Percentiles rank a stretch among this genome's conserved stretches.
Conservation (phyloP, 257 asterid species). For the Lavandula angustifolia region DNA sequence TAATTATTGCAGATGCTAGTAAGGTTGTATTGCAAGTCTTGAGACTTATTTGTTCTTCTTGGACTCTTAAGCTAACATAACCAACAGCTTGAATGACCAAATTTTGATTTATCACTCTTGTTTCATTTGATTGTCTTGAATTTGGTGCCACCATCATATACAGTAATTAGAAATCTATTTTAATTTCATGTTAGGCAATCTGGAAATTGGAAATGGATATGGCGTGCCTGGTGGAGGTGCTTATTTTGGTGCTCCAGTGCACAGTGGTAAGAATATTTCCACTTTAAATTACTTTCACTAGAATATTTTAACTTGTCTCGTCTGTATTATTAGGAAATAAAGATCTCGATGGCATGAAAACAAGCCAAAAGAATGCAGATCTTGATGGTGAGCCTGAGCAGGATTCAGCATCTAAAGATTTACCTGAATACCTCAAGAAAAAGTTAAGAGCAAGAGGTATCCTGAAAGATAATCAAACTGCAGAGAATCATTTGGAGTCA, state of each 20-base stretch:
- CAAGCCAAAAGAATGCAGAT: slow-evolving; percentile 43
- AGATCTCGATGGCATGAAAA: slow-evolving; percentile 40
- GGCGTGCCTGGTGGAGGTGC: slow-evolving; percentile 99
- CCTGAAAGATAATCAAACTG: slow-evolving; percentile 53
- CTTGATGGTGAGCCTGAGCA: slow-evolving; percentile 47
- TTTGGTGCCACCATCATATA: slow-evolving; percentile 13
- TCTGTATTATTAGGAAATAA: slow-evolving; percentile 37
- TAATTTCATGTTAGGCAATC: slow-evolving; percentile 52
- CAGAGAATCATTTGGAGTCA: slow-evolving; percentile 35
- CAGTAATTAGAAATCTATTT: slow-evolving; percentile 14
- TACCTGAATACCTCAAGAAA: slow-evolving; percentile 91
- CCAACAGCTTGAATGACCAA: slow-evolving; percentile 10
- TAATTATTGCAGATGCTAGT: slow-evolving; percentile 1
- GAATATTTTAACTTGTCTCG: slow-evolving; percentile 26
- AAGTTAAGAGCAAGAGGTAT: slow-evolving; percentile 94
- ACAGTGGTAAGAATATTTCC: slow-evolving; percentile 48
- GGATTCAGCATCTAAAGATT: slow-evolving; percentile 46
- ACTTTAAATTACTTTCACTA: slow-evolving; percentile 25
- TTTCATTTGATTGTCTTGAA: slow-evolving; percentile 7
- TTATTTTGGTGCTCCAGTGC: slow-evolving; percentile 56
- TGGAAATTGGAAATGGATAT: slow-evolving; percentile 96
- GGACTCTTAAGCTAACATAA: slow-evolving; percentile 7
- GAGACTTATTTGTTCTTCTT: slow-evolving; percentile 8
- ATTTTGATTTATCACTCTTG: slow-evolving; percentile 5
- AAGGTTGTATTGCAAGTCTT: neutral